Evolutionary conservation across 176 grass and related monocot species (phyloP).

Genomic region (Calamus simplicifolius): DNA sequence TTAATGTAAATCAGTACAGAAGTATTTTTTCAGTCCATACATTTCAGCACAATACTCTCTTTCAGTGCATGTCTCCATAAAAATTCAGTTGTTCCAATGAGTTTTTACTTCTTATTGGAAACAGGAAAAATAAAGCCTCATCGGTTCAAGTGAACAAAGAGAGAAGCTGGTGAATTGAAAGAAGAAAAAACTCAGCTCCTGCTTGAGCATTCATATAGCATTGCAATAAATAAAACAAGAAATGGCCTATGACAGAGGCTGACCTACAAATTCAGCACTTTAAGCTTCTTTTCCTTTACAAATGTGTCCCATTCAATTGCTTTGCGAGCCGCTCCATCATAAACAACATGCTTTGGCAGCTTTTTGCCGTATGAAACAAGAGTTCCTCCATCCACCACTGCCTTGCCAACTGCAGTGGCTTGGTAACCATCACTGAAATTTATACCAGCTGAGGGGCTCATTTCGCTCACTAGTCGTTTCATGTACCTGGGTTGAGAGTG

Average conservation of each 20-base stretch:
- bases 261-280: neutral
- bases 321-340: constrained; percentile 1
- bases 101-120: too few species aligned
- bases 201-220: too few species aligned
- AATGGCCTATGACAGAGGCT: neutral
- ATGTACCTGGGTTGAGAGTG: neutral
- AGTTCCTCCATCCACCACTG: constrained; percentile 1
- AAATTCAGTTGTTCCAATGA: too few species aligned
- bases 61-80: too few species aligned
- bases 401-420: constrained; percentile 3
- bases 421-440: constrained; percentile 1
- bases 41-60: too few species aligned
- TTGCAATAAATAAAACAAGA: too few species aligned
- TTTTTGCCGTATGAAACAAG: neutral
- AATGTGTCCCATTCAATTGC: neutral
- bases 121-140: too few species aligned
- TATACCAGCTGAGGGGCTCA: constrained; percentile 1
- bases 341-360: constrained; percentile 1
- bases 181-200: too few species aligned
- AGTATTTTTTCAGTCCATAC: too few species aligned
- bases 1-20: too few species aligned
- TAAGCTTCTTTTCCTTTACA: constrained; percentile 4
- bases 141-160: too few species aligned
- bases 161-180: too few species aligned
- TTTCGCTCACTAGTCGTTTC: neutral